Evolutionary conservation across 2,329 filamentous ascomycete species (phyloP), one percentile per base, ranked within the genome.

Genomic region (Sporothrix dimorphospora): DNA sequence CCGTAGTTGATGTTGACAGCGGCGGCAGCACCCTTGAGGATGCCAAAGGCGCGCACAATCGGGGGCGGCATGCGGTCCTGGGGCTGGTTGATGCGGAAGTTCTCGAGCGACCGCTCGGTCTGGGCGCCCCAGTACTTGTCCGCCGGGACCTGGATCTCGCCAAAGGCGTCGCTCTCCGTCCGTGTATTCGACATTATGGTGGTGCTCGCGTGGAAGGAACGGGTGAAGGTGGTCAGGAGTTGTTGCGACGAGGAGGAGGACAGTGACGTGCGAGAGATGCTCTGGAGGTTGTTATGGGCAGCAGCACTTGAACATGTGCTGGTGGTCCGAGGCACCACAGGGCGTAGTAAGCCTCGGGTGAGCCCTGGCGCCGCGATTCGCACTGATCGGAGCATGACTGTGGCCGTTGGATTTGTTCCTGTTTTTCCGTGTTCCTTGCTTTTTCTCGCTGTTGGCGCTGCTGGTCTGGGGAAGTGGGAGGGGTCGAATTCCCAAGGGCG

Each of bases 111-210:
- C 77, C 95, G 91, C 88, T 98, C 92, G 71, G 95, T 98, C 88
- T 98, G 95, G 74, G 95, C 95, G 80, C 96, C 96, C 95, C 96
- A 99, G 88, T 99, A 99, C 86, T 92, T 95, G 89, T 97, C 94
- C 76, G 88, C 88, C 55, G 92, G 88, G 77, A 98, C 94, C 86
- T 97, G 90, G 82, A 99, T 89, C 86, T 97, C 94, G 84, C 96
- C 96, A 86, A 98, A 98, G 83, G 96, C 96, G 87, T 99, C 96
- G 83, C 90, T 96, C 85, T 99, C 96, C 79, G 91, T 93, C 83
- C 96, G 90, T 76, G 90, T 92, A 24, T 71, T 47, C 42, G 72
- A 67, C 74, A 75, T 78, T 82, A 76, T 84, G 24, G 38, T 30
- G 4, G 73, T 72, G 72, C 66, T 74, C 14, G 74, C 72, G 73